phyloP scores from a whole-genome alignment of 768 basidiomycete genomes.

The Leucocoprinus leucothites region DNA sequence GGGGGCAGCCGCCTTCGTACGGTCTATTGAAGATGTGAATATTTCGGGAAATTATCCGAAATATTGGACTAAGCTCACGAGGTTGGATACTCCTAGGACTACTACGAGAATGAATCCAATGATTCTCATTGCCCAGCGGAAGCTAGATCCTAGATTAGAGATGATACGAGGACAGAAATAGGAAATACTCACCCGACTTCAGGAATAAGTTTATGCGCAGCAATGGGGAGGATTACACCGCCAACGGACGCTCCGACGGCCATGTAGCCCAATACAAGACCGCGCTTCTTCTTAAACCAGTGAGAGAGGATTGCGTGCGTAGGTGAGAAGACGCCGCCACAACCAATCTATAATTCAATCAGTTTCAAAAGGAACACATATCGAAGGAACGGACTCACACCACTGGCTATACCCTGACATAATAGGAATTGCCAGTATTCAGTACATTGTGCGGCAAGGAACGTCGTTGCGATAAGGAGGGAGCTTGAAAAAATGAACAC shows the following conservation, averaged over 20 bases:
- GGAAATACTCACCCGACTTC: not conserved
- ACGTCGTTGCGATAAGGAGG: slow-evolving; percentile 44
- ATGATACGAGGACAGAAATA: no score
- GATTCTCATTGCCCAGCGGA: slow-evolving; percentile 73
- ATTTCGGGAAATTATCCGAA: slow-evolving; percentile 39
- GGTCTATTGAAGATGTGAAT: slow-evolving; percentile 22
- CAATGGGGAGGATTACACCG: no score
- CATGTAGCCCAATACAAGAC: no score
- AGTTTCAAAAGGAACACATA: slow-evolving; percentile 30
- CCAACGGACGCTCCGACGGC: no score
- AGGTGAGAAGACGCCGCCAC: slow-evolving; percentile 63
- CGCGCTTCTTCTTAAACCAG: no score
- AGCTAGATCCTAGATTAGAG: no score
- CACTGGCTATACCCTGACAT: slow-evolving; percentile 56
- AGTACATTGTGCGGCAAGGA: slow-evolving; percentile 58
- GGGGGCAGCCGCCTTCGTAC: slow-evolving; percentile 55
- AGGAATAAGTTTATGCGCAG: no score
- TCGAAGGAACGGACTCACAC: no score
- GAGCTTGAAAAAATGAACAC: slow-evolving; percentile 22
- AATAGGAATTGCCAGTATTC: slow-evolving; percentile 67
- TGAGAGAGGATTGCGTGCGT: slow-evolving; percentile 47
- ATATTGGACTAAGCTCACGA: slow-evolving; percentile 31
- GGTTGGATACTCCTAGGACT: slow-evolving; percentile 50
- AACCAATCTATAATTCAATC: no score
- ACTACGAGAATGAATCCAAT: slow-evolving; percentile 60